phyloP scores from a whole-genome alignment of 306 rosid species.

The Trifolium subterraneum region DNA sequence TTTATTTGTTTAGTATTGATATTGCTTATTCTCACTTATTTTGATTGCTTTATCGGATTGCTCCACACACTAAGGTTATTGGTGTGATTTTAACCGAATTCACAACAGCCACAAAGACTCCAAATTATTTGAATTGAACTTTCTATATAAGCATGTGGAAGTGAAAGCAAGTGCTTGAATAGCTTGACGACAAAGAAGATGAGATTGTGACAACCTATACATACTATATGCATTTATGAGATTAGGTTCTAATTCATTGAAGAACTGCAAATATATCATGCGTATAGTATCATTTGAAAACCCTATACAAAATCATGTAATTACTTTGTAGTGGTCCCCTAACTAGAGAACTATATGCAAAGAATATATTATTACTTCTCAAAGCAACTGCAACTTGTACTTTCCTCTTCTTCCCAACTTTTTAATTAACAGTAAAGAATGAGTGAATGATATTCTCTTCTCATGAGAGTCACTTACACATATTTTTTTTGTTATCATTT shows the following conservation, averaged over 20 bases:
- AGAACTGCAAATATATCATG: conserved; percentile 37
- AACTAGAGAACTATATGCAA: conserved; percentile 1
- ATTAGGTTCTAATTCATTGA: conserved; percentile 69
- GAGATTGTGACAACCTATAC: conserved; percentile 49
- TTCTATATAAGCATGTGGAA: conserved; percentile 41
- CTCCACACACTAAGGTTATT: no score
- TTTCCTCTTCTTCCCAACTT: conserved; percentile 44
- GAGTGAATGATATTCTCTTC: conserved; percentile 46
- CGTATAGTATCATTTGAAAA: conserved; percentile 50
- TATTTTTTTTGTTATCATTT: not conserved
- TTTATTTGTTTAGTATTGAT: no score
- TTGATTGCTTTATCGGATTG: no score
- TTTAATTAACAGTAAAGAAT: conserved; percentile 30
- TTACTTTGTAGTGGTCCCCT: conserved; percentile 61
- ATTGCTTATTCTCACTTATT: no score
- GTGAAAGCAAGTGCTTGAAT: conserved; percentile 44
- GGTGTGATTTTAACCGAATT: no score
- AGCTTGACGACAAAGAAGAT: conserved; percentile 51
- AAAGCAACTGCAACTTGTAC: conserved; percentile 41
- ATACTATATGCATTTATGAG: conserved; percentile 60
- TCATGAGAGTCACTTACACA: not conserved
- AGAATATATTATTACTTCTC: conserved; percentile 57
- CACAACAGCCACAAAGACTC: conserved; percentile 9
- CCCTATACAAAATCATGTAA: conserved; percentile 47
- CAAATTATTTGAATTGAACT: conserved; percentile 42